Evolutionary conservation across 2,329 filamentous ascomycete species (phyloP).

Genomic region (Fusarium chaquense): DNA sequence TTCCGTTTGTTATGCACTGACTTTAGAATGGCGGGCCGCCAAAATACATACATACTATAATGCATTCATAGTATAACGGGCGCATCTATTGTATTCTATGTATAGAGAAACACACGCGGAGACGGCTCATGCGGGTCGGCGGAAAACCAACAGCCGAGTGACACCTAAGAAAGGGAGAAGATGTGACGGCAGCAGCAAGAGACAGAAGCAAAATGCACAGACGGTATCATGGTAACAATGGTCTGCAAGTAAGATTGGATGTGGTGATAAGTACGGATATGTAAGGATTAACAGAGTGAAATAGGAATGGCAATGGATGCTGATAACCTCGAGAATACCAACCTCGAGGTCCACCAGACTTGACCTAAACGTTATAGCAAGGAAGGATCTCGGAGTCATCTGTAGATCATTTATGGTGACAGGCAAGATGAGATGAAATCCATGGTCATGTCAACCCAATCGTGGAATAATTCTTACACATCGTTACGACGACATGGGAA

Average conservation of each 20-base stretch:
- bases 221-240: constrained; percentile 21
- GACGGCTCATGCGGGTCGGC: constrained; percentile 25
- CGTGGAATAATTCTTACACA: constrained; percentile 10
- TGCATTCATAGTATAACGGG: neutral
- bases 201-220: constrained; percentile 15
- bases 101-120: constrained; percentile 35
- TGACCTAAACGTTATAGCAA: constrained; percentile 2
- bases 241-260: constrained; percentile 14
- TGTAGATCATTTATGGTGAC: constrained; percentile 32
- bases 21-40: neutral
- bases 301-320: neutral
- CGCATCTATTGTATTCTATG: constrained; percentile 35
- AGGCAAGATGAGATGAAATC: constrained; percentile 14
- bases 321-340: neutral
- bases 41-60: neutral
- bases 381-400: constrained; percentile 31
- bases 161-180: constrained; percentile 19
- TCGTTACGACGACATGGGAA: constrained; percentile 20
- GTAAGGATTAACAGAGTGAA: neutral
- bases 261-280: neutral
- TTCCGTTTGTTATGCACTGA: constrained; percentile 23
- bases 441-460: constrained; percentile 2
- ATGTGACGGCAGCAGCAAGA: constrained; percentile 35
- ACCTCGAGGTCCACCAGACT: neutral
- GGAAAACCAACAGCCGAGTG: constrained; percentile 6